Evolutionary conservation across 2,329 filamentous ascomycete species (phyloP).

Genomic region (Aspergillus alliaceus): DNA sequence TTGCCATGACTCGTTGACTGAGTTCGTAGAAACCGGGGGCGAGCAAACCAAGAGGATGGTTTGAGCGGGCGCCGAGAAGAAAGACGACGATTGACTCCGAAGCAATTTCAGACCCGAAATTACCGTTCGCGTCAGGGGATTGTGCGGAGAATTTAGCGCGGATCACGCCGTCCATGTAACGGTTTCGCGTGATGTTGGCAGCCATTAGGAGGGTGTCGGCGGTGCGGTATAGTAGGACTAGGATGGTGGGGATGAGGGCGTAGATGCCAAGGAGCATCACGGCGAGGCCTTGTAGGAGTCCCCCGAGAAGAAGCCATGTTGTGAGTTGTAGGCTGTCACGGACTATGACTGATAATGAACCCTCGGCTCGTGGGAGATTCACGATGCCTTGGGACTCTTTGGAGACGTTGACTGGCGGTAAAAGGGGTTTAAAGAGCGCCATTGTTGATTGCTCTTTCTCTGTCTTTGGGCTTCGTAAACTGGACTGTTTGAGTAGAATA

Average conservation of each 20-base stretch:
- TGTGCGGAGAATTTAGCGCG: conserved; percentile 38
- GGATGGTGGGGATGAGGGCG: conserved; percentile 31
- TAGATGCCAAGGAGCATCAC: conserved; percentile 36
- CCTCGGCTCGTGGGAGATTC: not conserved
- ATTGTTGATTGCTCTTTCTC: not conserved
- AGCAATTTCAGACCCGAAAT: conserved; percentile 43
- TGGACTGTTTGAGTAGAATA: no score
- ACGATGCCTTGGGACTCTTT: not conserved
- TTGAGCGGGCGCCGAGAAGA: conserved; percentile 27
- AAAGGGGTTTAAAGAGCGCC: conserved; percentile 2
- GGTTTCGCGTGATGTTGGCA: conserved; percentile 36
- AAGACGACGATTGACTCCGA: conserved; percentile 48
- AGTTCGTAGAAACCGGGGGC: conserved; percentile 34
- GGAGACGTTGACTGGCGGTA: not conserved
- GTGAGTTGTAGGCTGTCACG: conserved; percentile 40
- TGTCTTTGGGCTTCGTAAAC: not conserved
- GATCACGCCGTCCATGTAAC: conserved; percentile 37
- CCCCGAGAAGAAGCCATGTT: conserved; percentile 45
- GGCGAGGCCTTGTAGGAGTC: conserved; percentile 35
- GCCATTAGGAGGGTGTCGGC: conserved; percentile 36
- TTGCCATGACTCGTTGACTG: conserved; percentile 32
- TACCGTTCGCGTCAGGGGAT: conserved; percentile 36
- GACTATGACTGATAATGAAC: conserved; percentile 1
- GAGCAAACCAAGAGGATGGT: conserved; percentile 44
- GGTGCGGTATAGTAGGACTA: conserved; percentile 34